These are phyloP conservation scores for Xylaria sp. DNA, from an alignment of 2,329 filamentous ascomycete species.

Conservation along the genomic window DNA sequence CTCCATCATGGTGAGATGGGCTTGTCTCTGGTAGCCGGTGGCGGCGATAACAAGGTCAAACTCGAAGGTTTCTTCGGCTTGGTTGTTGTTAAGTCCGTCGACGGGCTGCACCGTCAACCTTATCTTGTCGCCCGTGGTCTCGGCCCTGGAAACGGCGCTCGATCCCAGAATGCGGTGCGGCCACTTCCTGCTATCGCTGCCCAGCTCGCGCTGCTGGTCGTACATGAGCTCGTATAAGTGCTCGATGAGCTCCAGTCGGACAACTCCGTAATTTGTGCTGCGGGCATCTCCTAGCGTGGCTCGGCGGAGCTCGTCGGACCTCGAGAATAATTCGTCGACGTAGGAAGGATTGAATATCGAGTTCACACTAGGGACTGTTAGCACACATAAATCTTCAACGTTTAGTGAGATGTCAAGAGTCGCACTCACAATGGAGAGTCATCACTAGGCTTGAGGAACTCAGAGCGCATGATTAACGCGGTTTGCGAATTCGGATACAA, in stretches of 20 bases:
- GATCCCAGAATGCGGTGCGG: conserved; percentile 79
- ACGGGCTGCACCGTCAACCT: conserved; percentile 64
- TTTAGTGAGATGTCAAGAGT: not conserved
- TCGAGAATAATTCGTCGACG: conserved; percentile 76
- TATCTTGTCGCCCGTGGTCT: conserved; percentile 57
- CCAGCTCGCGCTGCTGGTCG: conserved; percentile 75
- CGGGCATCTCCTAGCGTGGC: conserved; percentile 70
- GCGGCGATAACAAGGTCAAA: conserved; percentile 85
- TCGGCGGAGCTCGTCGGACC: conserved; percentile 66
- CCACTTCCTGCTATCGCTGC: conserved; percentile 74
- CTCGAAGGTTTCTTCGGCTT: conserved; percentile 65
- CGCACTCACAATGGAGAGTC: conserved; percentile 90
- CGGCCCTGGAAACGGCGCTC: conserved; percentile 68
- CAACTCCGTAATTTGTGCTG: conserved; percentile 92
- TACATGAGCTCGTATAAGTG: conserved; percentile 88
- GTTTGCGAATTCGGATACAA: conserved; percentile 84
- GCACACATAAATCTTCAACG: not conserved
- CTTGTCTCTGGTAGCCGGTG: conserved; percentile 81
- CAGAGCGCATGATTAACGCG: conserved; percentile 77
- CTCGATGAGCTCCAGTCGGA: conserved; percentile 88
- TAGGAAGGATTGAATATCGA: conserved; percentile 93
- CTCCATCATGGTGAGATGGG: conserved; percentile 78
- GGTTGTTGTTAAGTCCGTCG: not conserved
- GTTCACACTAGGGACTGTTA: conserved; percentile 72
- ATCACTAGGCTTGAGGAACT: conserved; percentile 87